phyloP scores from a whole-genome alignment of 2,329 filamentous ascomycete genomes.

The Colletotrichum simmondsii region DNA sequence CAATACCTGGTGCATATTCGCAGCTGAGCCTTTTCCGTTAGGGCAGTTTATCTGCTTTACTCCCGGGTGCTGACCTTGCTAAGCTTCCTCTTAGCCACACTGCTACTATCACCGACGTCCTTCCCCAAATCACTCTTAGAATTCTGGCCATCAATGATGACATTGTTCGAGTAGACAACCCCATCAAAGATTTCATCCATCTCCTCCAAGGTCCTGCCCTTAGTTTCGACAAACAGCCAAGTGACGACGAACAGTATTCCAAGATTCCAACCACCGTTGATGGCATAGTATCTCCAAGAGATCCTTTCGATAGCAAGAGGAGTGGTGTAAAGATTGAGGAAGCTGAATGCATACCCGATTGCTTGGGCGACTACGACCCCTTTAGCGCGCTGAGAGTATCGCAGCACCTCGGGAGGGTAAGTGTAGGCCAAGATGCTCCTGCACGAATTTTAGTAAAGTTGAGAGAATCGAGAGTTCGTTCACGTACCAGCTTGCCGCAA shows the following conservation, averaged over 20 bases:
- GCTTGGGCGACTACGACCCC: conserved; percentile 1
- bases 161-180: background rate
- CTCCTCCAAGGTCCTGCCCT: background rate
- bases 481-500: conserved; percentile 2
- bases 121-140: background rate
- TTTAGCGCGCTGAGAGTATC: too few relatives aligned
- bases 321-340: conserved; percentile 7
- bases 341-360: conserved; percentile 6
- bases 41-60: background rate
- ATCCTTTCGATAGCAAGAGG: background rate
- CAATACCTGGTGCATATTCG: background rate
- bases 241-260: background rate
- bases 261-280: background rate
- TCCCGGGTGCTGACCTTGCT: background rate
- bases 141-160: background rate
- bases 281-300: conserved; percentile 1
- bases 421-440: too few relatives aligned
- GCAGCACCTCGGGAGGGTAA: too few relatives aligned
- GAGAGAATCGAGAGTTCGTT: background rate
- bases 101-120: background rate
- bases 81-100: background rate
- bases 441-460: too few relatives aligned
- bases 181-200: background rate
- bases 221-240: background rate
- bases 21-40: background rate